Evolutionary conservation across 331 rosid species (phyloP).

Genomic region (Acacia pycnantha): DNA sequence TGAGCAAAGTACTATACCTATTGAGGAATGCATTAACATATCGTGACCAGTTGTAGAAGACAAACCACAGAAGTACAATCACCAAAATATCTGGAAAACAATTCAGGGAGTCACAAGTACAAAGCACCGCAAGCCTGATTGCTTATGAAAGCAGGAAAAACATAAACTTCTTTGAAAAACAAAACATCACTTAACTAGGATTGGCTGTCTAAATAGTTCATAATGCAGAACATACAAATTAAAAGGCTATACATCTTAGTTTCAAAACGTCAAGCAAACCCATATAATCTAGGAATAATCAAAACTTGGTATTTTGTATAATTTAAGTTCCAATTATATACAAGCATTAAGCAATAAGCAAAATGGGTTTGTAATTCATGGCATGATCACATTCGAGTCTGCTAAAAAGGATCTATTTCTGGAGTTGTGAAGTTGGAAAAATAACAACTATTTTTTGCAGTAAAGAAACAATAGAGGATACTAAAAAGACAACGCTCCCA

Average conservation of each 20-base stretch:
- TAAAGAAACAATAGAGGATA: conserved; percentile 52
- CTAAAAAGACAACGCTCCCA: conserved; percentile 95
- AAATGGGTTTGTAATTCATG: background rate
- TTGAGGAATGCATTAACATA: conserved; percentile 47
- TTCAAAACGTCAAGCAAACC: background rate
- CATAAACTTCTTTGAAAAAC: background rate
- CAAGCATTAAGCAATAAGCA: background rate
- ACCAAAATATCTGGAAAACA: conserved; percentile 58
- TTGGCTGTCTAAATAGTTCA: background rate
- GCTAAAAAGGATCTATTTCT: background rate
- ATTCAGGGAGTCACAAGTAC: conserved; percentile 45
- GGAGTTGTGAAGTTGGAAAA: background rate
- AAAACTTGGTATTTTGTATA: background rate
- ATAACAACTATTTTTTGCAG: background rate
- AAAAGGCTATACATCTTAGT: background rate
- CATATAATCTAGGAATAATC: conserved; percentile 7
- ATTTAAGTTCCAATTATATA: background rate
- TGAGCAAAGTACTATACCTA: conserved; percentile 46
- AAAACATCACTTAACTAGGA: background rate
- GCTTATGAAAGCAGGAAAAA: conserved; percentile 7
- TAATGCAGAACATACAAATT: background rate
- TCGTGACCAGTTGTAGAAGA: conserved; percentile 35
- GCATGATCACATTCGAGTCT: no score
- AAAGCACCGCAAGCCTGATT: conserved; percentile 4
- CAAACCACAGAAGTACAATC: conserved; percentile 72